These are phyloP conservation scores for Parietichytrium sp. DNA, from an alignment of 108 stramenopile species.

Conservation along the genomic window DNA sequence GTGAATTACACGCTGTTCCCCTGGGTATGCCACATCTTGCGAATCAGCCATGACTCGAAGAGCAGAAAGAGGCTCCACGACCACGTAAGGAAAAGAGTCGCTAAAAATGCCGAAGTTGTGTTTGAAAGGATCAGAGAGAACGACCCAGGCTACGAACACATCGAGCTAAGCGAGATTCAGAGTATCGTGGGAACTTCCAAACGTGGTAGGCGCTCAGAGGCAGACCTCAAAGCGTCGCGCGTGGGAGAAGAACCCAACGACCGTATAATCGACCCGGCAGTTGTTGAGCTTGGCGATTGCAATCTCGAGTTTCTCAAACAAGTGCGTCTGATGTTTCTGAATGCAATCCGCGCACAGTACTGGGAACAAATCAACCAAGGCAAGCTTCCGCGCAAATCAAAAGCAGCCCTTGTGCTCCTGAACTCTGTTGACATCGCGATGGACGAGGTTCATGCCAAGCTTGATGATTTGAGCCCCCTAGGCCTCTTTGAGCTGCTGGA, in stretches of 20 bases:
- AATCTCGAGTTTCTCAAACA: neutral
- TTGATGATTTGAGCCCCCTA: constrained; percentile 14
- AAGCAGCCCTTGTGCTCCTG: constrained; percentile 8
- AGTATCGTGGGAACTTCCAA: neutral
- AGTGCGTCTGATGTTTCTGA: constrained; percentile 6
- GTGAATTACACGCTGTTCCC: neutral
- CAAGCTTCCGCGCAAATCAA: neutral
- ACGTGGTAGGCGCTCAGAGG: no score
- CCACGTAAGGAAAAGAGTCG: neutral
- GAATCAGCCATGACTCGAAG: neutral
- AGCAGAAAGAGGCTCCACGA: neutral
- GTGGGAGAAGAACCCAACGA: neutral
- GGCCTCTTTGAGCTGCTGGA: neutral
- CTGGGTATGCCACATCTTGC: neutral
- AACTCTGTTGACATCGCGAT: constrained; percentile 8
- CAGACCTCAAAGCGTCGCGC: neutral
- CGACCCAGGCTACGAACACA: neutral
- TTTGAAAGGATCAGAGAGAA: neutral
- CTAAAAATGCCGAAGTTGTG: neutral
- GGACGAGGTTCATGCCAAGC: neutral
- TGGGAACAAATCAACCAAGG: constrained; percentile 24
- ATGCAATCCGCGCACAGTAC: constrained; percentile 5
- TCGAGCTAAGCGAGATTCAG: neutral
- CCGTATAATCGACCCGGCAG: neutral
- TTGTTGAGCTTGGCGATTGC: no score